A percentile compares a stretch with the other conserved stretches of the same genome.
Conservation (phyloP, 2,329 filamentous ascomycete species). For the Didymella glomerata region DNA sequence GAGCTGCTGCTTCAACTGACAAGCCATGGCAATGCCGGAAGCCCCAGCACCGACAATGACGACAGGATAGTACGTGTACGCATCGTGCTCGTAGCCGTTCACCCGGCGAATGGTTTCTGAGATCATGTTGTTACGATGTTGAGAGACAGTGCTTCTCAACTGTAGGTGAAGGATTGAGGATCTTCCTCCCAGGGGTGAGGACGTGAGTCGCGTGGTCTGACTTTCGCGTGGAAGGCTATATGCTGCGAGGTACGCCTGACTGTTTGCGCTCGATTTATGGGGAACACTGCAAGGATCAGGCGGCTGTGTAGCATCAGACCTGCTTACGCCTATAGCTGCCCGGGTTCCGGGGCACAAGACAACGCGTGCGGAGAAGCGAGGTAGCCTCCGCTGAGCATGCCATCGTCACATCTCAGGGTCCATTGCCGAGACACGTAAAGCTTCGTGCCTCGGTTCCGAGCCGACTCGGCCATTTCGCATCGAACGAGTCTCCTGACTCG, state of each 20-base stretch:
- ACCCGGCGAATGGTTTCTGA: conserved; percentile 48
- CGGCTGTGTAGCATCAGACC: conserved; percentile 1
- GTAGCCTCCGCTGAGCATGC: background rate
- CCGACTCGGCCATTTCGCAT: conserved; percentile 6
- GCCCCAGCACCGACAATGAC: conserved; percentile 69
- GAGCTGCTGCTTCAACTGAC: conserved; percentile 65
- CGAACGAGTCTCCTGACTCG: conserved; percentile 5
- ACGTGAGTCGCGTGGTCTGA: background rate
- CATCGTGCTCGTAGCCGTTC: conserved; percentile 50
- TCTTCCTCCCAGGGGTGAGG: background rate
- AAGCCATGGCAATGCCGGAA: conserved; percentile 69
- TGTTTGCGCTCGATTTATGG: background rate
- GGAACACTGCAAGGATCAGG: conserved; percentile 1
- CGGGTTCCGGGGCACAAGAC: background rate
- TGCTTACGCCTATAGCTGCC: background rate
- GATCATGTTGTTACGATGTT: conserved; percentile 32
- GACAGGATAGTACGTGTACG: conserved; percentile 58
- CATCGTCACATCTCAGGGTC: conserved; percentile 6
- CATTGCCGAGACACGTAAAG: conserved; percentile 1
- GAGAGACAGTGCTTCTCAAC: background rate
- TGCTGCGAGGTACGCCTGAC: background rate
- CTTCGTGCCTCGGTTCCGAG: conserved; percentile 11
- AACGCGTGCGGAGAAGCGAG: background rate
- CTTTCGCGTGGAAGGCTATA: background rate
- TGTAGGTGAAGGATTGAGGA: background rate